phyloP scores from a whole-genome alignment of 2,329 filamentous ascomycete species.

The Atkinsonella texensis region DNA sequence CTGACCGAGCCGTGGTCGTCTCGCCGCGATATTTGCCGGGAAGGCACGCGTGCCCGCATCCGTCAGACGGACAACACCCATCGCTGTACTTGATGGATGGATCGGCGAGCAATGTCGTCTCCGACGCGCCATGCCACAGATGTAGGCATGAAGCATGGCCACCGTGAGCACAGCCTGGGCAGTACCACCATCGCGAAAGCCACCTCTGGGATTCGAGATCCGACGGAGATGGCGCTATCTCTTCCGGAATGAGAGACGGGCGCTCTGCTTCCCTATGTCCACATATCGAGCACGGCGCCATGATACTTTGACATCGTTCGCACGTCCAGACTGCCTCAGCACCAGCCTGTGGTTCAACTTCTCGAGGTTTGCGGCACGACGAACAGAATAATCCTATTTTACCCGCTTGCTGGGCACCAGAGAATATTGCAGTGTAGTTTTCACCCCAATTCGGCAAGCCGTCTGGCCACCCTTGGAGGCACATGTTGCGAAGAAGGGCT shows the following conservation, averaged over 20 bases:
- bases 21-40: conserved; percentile 44
- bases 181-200: conserved; percentile 48
- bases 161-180: conserved; percentile 49
- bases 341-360: conserved; percentile 34
- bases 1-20: conserved; percentile 29
- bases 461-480: conserved; percentile 42
- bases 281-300: conserved; percentile 49
- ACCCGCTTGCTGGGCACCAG: conserved; percentile 41
- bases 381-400: conserved; percentile 42
- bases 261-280: conserved; percentile 38
- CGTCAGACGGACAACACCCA: conserved; percentile 52
- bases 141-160: conserved; percentile 49
- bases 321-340: conserved; percentile 43
- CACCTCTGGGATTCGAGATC: conserved; percentile 10
- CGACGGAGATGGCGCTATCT: conserved; percentile 17
- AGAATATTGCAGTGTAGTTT: conserved; percentile 41
- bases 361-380: conserved; percentile 43
- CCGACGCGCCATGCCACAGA: conserved; percentile 40
- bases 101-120: conserved; percentile 11
- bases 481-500: conserved; percentile 48
- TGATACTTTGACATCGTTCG: conserved; percentile 38
- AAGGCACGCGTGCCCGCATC: conserved; percentile 51
- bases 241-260: conserved; percentile 24
- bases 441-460: conserved; percentile 40
- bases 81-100: conserved; percentile 28